A percentile compares a stretch with the other conserved stretches of the same genome.
These are phyloP conservation scores for Melastoma malabathricum DNA, from an alignment of 345 rosid genomes.

Conservation along the genomic window DNA sequence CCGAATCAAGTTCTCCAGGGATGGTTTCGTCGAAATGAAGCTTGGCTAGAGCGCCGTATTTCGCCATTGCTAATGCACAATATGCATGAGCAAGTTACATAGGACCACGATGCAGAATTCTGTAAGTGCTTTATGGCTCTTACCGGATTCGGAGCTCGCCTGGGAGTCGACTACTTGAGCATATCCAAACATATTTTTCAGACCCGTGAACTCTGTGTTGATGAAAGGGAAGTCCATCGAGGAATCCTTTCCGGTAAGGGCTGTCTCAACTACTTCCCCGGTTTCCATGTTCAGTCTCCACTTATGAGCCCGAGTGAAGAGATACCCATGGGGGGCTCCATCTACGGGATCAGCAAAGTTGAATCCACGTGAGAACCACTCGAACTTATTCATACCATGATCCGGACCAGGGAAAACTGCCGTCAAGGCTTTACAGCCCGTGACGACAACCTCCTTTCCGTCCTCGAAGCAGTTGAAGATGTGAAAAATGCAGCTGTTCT, in stretches of 20 bases:
- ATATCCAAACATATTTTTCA: constrained; percentile 25
- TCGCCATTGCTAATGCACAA: no score
- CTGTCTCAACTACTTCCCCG: constrained; percentile 23
- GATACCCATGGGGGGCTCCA: background rate
- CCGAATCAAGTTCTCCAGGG: no score
- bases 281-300: constrained; percentile 33
- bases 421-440: constrained; percentile 4
- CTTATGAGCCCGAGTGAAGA: constrained; percentile 21
- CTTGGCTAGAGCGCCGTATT: no score
- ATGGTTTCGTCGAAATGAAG: no score
- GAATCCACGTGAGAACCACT: constrained; percentile 22
- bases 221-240: constrained; percentile 39
- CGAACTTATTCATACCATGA: constrained; percentile 14
- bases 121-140: constrained; percentile 7
- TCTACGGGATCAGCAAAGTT: background rate
- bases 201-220: constrained; percentile 19
- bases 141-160: constrained; percentile 33
- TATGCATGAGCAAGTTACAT: background rate
- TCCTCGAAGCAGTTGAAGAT: constrained; percentile 33
- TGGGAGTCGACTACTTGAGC: constrained; percentile 17
- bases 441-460: constrained; percentile 21
- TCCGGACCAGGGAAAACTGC: constrained; percentile 21
- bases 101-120: background rate
- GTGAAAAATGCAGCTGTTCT: constrained; percentile 25
- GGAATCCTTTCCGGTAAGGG: constrained; percentile 12